A percentile compares a stretch with the other conserved stretches of the same genome.
Evolutionary conservation across 2,329 filamentous ascomycete species (phyloP).

Genomic region (Trichoderma asperellum): DNA sequence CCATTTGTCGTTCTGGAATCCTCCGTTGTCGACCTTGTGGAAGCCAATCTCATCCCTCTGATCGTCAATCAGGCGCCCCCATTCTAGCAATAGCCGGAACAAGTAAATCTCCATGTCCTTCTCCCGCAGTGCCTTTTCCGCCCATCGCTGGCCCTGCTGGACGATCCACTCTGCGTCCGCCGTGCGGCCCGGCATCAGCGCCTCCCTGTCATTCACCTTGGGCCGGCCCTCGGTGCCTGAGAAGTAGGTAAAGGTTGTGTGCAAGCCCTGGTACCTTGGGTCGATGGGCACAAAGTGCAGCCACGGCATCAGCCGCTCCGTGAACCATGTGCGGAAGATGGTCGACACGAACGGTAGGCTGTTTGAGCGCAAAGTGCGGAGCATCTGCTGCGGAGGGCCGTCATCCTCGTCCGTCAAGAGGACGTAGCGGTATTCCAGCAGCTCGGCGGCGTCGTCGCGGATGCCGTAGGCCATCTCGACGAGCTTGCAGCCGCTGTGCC

Average conservation of each 20-base stretch:
- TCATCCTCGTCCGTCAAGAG: constrained; percentile 73
- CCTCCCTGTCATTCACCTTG: constrained; percentile 49
- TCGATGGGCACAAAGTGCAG: constrained; percentile 81
- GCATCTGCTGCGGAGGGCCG: constrained; percentile 63
- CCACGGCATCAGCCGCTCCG: constrained; percentile 74
- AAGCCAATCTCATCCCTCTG: constrained; percentile 52
- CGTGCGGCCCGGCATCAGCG: constrained; percentile 52
- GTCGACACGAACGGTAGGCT: constrained; percentile 72
- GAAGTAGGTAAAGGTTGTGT: constrained; percentile 76
- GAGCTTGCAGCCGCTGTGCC: constrained; percentile 41
- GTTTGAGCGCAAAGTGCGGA: constrained; percentile 67
- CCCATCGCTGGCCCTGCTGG: constrained; percentile 67
- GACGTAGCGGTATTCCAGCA: constrained; percentile 70
- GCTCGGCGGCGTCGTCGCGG: constrained; percentile 47
- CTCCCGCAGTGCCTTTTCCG: constrained; percentile 62
- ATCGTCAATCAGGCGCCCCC: constrained; percentile 71
- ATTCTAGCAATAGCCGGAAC: constrained; percentile 77
- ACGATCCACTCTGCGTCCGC: constrained; percentile 68
- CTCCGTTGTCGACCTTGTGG: constrained; percentile 37
- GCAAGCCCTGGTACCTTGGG: constrained; percentile 71
- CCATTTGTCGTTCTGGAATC: constrained; percentile 40
- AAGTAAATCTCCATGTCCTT: constrained; percentile 83
- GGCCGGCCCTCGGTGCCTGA: constrained; percentile 56
- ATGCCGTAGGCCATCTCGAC: constrained; percentile 40
- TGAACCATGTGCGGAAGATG: constrained; percentile 80